Base-by-base conservation (phyloP, 2,329 filamentous ascomycete genomes). In the Harringtonia aguacate region DNA sequence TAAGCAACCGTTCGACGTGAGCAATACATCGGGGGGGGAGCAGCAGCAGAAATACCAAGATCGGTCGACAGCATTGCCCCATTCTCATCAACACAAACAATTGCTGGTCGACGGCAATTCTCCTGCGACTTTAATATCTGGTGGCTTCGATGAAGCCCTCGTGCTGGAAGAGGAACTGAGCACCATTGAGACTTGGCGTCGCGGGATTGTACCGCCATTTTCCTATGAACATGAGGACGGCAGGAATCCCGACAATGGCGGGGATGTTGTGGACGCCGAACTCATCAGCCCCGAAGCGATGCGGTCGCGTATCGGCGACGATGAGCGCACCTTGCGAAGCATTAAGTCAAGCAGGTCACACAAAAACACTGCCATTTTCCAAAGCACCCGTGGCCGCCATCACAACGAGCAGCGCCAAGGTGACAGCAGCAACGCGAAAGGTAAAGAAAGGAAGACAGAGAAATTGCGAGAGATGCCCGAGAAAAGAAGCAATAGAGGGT, bases 251-350 rank as follows among this genome's bases (percentile, higher is more conserved):
- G 43, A 43, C 10, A 18, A 29, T 4, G 43, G 33, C 20, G 36
- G 24, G 28, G 48, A 47, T 14, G 52, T 48, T 13, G 30, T 72
- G 12, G 73, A 77, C 39, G 53, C 72, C 21, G 75, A 79, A 57
- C 65, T 78, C 47, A 78, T 79, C 53, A 77, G 70, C 39, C 74
- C 73, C 3, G 61, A 67, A 54, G 75, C 75, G 6, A 66, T 73
- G 45, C 66, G 66, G 9, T 69, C 67, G 14, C 64, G 67, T 4
- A 57, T 62, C 28, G 52, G 54, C 38, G 52, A 54, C n/a, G 58
- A 59, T 18, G 53, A 57, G 12, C 55, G 53, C 21, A 49, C 46
- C 2, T n/a, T 48, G 30, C 40, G 52, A 61, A 58, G 67, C 24
- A 57, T 57, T 43, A 52, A 52, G 45, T 54, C 54, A 45, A 54